Evolutionary conservation across 805 yeast species (phyloP).

Genomic region (Cyberlindnera petersonii): DNA sequence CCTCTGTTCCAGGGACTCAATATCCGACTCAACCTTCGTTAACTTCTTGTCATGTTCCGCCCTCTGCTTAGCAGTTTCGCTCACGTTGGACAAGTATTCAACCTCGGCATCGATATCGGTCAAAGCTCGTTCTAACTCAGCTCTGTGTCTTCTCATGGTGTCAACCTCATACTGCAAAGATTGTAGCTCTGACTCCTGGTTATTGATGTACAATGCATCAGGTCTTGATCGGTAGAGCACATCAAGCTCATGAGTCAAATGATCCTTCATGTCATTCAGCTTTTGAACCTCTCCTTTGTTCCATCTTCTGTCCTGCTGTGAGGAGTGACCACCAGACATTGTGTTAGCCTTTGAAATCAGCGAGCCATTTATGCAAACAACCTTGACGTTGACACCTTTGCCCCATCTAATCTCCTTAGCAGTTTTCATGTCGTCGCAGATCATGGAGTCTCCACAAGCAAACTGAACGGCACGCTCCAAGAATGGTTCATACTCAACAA

Average conservation of each 20-base stretch:
- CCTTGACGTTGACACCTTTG: slow-evolving; percentile 50
- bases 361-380: slow-evolving; percentile 81
- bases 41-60: slow-evolving; percentile 25
- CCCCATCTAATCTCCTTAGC: slow-evolving; percentile 78
- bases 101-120: slow-evolving; percentile 48
- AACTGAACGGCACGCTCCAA: slow-evolving; percentile 76
- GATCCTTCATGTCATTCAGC: slow-evolving; percentile 46
- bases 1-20: slow-evolving; percentile 27
- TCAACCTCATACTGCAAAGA: slow-evolving; percentile 44
- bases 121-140: slow-evolving; percentile 41
- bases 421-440: slow-evolving; percentile 64
- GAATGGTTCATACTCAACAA: slow-evolving; percentile 61
- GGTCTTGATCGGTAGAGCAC: slow-evolving; percentile 44
- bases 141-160: slow-evolving; percentile 40
- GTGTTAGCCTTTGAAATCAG: slow-evolving; percentile 80
- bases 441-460: slow-evolving; percentile 73
- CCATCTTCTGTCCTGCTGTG: slow-evolving; percentile 57
- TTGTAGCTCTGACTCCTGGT: slow-evolving; percentile 52
- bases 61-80: slow-evolving; percentile 29
- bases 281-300: slow-evolving; percentile 62
- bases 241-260: slow-evolving; percentile 43
- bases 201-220: slow-evolving; percentile 53
- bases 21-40: slow-evolving; percentile 21
- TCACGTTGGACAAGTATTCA: slow-evolving; percentile 39
- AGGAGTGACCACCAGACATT: slow-evolving; percentile 84